Evolutionary conservation across 208 protist genomes (phyloP).

Genomic region (Trypanosoma vivax): DNA sequence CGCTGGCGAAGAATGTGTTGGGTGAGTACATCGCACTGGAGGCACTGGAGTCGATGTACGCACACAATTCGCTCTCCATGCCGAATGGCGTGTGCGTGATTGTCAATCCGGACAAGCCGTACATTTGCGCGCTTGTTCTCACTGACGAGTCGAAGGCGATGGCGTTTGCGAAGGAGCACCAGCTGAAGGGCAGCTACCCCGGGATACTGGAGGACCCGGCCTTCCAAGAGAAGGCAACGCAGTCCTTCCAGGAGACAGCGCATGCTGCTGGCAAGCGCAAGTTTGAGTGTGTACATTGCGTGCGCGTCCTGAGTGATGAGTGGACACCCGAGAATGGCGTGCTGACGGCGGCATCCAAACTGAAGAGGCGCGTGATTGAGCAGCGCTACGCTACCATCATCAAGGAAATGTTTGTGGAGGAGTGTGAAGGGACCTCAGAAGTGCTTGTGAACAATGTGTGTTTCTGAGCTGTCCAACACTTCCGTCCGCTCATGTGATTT

Average conservation of each 20-base stretch:
- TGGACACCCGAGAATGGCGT: conserved; percentile 42
- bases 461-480: too few relatives aligned
- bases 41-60: conserved; percentile 26
- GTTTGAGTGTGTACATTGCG: conserved; percentile 19
- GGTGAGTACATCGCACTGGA: conserved; percentile 63
- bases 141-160: conserved; percentile 30
- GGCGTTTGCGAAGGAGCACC: conserved; percentile 9
- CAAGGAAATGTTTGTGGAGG: conserved; percentile 19
- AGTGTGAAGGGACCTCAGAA: not conserved
- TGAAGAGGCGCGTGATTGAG: conserved; percentile 25
- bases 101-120: conserved; percentile 29
- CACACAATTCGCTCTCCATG: conserved; percentile 14
- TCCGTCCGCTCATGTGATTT: too few relatives aligned
- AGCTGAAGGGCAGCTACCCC: conserved; percentile 16
- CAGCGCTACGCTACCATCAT: conserved; percentile 21
- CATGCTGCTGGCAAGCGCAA: not conserved
- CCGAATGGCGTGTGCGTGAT: conserved; percentile 23
- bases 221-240: conserved; percentile 29
- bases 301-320: conserved; percentile 21
- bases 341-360: conserved; percentile 28
- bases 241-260: conserved; percentile 31
- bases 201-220: conserved; percentile 30
- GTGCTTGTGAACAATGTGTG: too few relatives aligned
- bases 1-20: conserved; percentile 47
- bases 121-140: conserved; percentile 45